Evolutionary conservation across 2,329 filamentous ascomycete species (phyloP).

Genomic region (Penicillium sp.): DNA sequence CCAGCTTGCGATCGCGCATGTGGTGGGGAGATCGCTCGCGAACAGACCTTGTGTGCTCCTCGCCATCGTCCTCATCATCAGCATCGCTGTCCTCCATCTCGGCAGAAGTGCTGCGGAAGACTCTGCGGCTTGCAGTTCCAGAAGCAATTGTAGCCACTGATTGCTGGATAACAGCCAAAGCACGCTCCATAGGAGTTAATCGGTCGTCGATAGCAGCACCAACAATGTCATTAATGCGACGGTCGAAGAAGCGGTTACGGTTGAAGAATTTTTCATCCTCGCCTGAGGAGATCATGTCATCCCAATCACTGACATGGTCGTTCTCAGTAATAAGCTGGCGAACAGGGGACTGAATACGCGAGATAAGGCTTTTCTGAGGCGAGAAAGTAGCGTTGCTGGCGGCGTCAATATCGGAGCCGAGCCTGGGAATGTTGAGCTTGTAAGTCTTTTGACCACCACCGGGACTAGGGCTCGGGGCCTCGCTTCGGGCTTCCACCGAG

Average conservation of each 20-base stretch:
- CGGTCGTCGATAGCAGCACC: slow-evolving; percentile 74
- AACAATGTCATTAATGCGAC: slow-evolving; percentile 84
- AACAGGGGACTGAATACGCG: slow-evolving; percentile 59
- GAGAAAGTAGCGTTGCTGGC: slow-evolving; percentile 54
- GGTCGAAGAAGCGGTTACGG: slow-evolving; percentile 86
- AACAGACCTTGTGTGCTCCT: slow-evolving; percentile 55
- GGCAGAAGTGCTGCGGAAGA: slow-evolving; percentile 69
- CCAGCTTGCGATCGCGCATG: slow-evolving; percentile 72
- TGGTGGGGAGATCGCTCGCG: slow-evolving; percentile 74
- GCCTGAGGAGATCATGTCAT: slow-evolving; percentile 77
- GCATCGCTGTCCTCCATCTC: slow-evolving; percentile 81
- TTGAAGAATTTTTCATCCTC: slow-evolving; percentile 82
- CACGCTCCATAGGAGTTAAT: slow-evolving; percentile 78
- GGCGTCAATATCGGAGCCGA: slow-evolving; percentile 40
- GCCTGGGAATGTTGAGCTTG: slow-evolving; percentile 50
- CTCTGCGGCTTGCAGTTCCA: slow-evolving; percentile 60
- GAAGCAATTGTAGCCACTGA: slow-evolving; percentile 64
- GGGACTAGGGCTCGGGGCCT: slow-evolving; percentile 74
- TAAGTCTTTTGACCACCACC: slow-evolving; percentile 56
- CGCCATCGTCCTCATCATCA: slow-evolving; percentile 85
- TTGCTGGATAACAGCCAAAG: slow-evolving; percentile 75
- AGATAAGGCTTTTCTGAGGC: slow-evolving; percentile 66
- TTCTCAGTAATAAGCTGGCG: slow-evolving; percentile 64
- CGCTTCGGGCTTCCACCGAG: slow-evolving; percentile 62
- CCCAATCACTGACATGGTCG: slow-evolving; percentile 85